A percentile compares a stretch with the other conserved stretches of the same genome.
These are phyloP conservation scores for Chrysoporthe deuterocubensis DNA, from an alignment of 2,329 filamentous ascomycete species.

Conservation along the genomic window DNA sequence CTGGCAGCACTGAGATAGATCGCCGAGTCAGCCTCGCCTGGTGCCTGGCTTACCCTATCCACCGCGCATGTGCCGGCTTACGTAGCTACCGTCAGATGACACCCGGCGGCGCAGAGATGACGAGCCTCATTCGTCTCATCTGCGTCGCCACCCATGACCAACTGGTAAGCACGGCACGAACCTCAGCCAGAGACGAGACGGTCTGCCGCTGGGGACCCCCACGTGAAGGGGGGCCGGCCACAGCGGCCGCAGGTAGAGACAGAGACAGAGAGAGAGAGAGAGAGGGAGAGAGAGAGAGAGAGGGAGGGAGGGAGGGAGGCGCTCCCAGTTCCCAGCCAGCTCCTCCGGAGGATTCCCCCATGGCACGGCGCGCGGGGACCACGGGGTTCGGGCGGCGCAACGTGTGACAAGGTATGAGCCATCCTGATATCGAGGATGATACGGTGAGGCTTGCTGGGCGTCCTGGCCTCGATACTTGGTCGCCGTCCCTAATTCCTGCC, in stretches of 20 bases:
- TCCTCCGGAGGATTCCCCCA: background rate
- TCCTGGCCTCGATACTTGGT: slow-evolving; percentile 5
- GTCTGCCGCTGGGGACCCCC: background rate
- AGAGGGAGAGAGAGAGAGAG: background rate
- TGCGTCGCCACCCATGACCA: slow-evolving; percentile 9
- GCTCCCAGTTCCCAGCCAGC: background rate
- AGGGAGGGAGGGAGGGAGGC: background rate
- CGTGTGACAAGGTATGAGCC: background rate
- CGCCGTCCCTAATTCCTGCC: background rate
- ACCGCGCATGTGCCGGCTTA: slow-evolving; percentile 20
- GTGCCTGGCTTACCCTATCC: slow-evolving; percentile 19
- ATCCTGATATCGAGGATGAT: background rate
- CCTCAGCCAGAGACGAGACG: slow-evolving; percentile 6
- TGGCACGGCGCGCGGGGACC: slow-evolving; percentile 3
- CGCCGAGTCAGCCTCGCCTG: slow-evolving; percentile 21
- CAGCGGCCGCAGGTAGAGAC: background rate
- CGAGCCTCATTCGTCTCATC: slow-evolving; percentile 1
- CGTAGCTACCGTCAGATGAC: slow-evolving; percentile 25
- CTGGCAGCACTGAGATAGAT: background rate
- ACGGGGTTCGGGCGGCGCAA: background rate
- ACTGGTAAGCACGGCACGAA: slow-evolving; percentile 10
- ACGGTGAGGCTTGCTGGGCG: slow-evolving; percentile 15
- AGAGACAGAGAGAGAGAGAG: background rate
- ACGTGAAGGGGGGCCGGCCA: background rate
- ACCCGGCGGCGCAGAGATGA: background rate